These are phyloP conservation scores for Coniochaeta prunicola DNA, from an alignment of 2,329 filamentous ascomycete species.

Conservation along the genomic window DNA sequence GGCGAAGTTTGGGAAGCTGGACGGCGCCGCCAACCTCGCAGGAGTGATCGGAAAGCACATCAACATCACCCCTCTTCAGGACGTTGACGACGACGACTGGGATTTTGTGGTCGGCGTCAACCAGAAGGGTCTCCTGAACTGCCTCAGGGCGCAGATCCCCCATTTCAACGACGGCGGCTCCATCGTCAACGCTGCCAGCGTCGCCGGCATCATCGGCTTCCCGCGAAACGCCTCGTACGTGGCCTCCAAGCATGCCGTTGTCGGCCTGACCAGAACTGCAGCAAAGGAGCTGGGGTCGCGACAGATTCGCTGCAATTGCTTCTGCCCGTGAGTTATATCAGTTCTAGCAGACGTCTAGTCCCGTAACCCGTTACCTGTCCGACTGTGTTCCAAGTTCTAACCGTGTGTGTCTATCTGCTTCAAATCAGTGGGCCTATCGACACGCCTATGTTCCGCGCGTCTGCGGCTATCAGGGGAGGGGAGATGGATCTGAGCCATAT, in stretches of 20 bases:
- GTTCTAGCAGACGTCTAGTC: too few relatives aligned
- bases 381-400: neutral
- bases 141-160: conserved; percentile 10
- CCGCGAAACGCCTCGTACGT: conserved; percentile 16
- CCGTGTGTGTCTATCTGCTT: neutral
- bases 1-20: conserved; percentile 15
- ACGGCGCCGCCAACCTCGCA: conserved; percentile 22
- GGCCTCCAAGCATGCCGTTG: conserved; percentile 12
- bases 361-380: neutral
- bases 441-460: conserved; percentile 5
- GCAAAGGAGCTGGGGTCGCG: conserved; percentile 6
- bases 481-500: conserved; percentile 1
- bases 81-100: conserved; percentile 11
- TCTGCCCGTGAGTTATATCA: conserved; percentile 7
- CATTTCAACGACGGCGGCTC: conserved; percentile 28
- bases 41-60: conserved; percentile 16
- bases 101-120: conserved; percentile 12
- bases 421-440: conserved; percentile 5
- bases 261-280: conserved; percentile 10
- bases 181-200: conserved; percentile 34
- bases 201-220: conserved; percentile 19
- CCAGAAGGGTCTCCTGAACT: conserved; percentile 7
- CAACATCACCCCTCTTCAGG: conserved; percentile 7
- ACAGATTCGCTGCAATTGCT: conserved; percentile 6
- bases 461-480: neutral